Base-by-base conservation (phyloP, 257 asterid species). In the Lycium barbarum region DNA sequence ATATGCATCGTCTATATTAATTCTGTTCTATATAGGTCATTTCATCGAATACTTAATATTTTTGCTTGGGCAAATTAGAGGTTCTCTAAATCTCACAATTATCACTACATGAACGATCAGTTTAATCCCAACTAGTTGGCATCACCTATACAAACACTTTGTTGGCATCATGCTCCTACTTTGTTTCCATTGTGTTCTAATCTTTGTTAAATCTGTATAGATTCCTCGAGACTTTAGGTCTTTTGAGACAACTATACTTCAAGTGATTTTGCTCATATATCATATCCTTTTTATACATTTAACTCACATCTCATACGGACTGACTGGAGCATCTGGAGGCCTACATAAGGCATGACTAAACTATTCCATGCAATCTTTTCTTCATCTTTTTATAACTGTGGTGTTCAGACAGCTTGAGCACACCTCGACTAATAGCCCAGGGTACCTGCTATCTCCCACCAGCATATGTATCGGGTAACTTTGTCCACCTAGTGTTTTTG, bases 171-270 rank as follows among this genome's bases (percentile, higher is more conserved):
- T 54, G 82, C 47, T 78, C 61, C 65, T 14, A 78, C 47, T 53
- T 26, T 43, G 65, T 78, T 78, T 53, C 33, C 65, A 78, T 78
- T 53, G 82, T 14, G 47, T 74, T 49, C 14, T 49, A 62, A 49
- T 74, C 81, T 57, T 74, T 45, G 81, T 45, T 49, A 74, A 49
- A 78, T 53, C 62, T 78, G 45, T 33, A 15, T 78, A 26, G 65
- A 35, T 78, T 51, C 82, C 47, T 53, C 33, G 33, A 78, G 26
- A 53, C 59, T 22, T 51, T 33, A 51, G 59, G 45, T 53, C 20
- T 78, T 53, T 9, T 14, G 47, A 51, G 33, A 26, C 17, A 78
- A 78, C 22, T 76, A 0, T 26, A 13, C 47, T 51, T 7, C 80
- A 73, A 73, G 22, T 76, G 63, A 51, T 26, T 76, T 51, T 76